Evolutionary conservation across 108 stramenopile species (phyloP).

Genomic region (Conticribra weissflogii): DNA sequence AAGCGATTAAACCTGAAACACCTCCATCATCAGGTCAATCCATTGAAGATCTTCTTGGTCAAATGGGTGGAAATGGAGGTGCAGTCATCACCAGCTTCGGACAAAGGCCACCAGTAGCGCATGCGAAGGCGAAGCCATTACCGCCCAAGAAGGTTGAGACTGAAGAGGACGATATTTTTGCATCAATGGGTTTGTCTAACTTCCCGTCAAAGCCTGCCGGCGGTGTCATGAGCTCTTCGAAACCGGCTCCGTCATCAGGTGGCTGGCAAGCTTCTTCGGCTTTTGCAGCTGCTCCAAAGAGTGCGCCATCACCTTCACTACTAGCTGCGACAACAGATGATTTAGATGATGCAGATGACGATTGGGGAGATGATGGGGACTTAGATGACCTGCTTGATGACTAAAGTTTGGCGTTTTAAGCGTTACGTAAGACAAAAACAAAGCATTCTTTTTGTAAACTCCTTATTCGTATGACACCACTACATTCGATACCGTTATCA

Average conservation of each 20-base stretch:
- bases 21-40: slow-evolving; percentile 13
- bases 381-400: slow-evolving; percentile 45
- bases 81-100: slow-evolving; percentile 36
- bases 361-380: slow-evolving; percentile 45
- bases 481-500: no score
- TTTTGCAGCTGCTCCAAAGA: slow-evolving; percentile 19
- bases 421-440: neutral
- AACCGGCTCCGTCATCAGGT: slow-evolving; percentile 12
- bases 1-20: slow-evolving; percentile 1
- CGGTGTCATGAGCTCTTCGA: neutral
- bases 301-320: slow-evolving; percentile 20
- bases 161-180: slow-evolving; percentile 40
- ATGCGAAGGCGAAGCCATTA: slow-evolving; percentile 17
- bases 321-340: slow-evolving; percentile 14
- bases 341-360: slow-evolving; percentile 26
- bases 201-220: slow-evolving; percentile 11
- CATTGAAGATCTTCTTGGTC: slow-evolving; percentile 48
- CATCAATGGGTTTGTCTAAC: slow-evolving; percentile 37
- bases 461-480: no score
- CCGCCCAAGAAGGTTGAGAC: slow-evolving; percentile 14
- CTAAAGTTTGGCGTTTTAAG: slow-evolving; percentile 1
- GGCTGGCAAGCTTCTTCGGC: slow-evolving; percentile 14
- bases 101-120: slow-evolving; percentile 9
- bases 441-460: neutral
- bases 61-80: slow-evolving; percentile 27